Base-by-base conservation (phyloP, 305 asterid species). In the Ajuga reptans region DNA sequence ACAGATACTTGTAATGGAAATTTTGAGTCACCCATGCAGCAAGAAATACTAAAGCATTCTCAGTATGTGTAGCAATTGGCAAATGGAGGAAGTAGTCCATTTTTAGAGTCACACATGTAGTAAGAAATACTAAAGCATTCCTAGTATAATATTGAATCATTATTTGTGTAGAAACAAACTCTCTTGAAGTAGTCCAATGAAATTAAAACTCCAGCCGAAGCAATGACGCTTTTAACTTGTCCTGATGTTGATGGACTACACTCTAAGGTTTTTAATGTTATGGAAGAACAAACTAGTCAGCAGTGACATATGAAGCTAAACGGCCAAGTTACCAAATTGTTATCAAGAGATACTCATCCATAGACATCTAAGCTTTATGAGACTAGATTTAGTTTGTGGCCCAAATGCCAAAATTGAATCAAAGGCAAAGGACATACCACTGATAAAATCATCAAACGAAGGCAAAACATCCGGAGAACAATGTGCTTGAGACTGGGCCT, bases 401-500 rank as follows among this genome's bases (percentile, higher is more conserved):
- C 31, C 18, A 42, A 42, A 42, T 14, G 51, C 49, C 57, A 55
- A 2, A 52, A 55, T 41, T 11, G 45, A 50, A 64, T 46, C 75
- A 62, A 56, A 43, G 21, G 55, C 31, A 52, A 68, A 72, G 63
- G 36, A 72, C 69, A 27, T 83, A 89, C 96, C 92, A 21, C 68
- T 65, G 53, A 79, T 36, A 74, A 68, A 76, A 75, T 84, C 88
- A 77, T 77, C 83, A 46, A 66, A 53, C 24, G 71, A 76, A 27
- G 73, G 64, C 61, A 61, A 75, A 67, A 50, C 43, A 41, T 84
- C 80, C 1, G 84, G 77, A 55, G 87, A 68, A 64, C 70, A 69
- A 64, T 43, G 77, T 29, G 80, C n/a, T 15, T 70, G 89, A 77
- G 84, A 63, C 69, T 86, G 88, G 50, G 85, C 79, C 72, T 81